Evolutionary conservation across 495 filamentous ascomycete species (phyloP).

Genomic region (Penicillium canariense): DNA sequence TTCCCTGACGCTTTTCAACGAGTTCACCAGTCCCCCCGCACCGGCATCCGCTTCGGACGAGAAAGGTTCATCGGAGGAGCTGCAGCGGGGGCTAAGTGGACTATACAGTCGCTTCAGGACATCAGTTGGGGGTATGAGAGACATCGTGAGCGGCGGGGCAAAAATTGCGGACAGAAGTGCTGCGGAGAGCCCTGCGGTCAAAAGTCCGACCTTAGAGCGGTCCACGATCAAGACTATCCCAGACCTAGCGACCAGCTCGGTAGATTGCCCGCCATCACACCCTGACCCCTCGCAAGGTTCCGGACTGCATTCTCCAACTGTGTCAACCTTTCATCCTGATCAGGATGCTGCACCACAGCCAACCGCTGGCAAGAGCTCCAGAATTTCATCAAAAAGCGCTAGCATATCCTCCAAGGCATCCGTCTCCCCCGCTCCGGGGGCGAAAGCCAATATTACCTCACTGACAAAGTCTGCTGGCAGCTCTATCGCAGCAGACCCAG

Average conservation of each 20-base stretch:
- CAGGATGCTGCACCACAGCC: slow-evolving; percentile 38
- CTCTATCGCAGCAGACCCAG: slow-evolving; percentile 35
- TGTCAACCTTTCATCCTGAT: slow-evolving; percentile 28
- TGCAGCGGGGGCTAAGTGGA: slow-evolving; percentile 81
- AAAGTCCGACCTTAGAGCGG: slow-evolving; percentile 29
- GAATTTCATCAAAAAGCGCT: slow-evolving; percentile 53
- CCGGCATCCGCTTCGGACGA: slow-evolving; percentile 55
- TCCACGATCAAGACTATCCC: slow-evolving; percentile 28
- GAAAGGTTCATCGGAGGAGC: slow-evolving; percentile 66
- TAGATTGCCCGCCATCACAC: slow-evolving; percentile 28
- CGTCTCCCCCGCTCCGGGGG: slow-evolving; percentile 39
- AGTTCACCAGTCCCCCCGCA: slow-evolving; percentile 58
- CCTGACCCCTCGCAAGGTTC: slow-evolving; percentile 38
- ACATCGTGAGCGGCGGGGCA: slow-evolving; percentile 46
- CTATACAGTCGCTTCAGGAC: slow-evolving; percentile 79
- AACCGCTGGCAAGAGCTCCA: slow-evolving; percentile 47
- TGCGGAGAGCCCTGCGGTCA: slow-evolving; percentile 23
- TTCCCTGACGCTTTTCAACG: slow-evolving; percentile 82
- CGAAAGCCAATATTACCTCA: slow-evolving; percentile 39
- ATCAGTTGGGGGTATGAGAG: slow-evolving; percentile 69
- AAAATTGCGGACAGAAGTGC: slow-evolving; percentile 37
- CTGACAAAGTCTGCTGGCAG: slow-evolving; percentile 47
- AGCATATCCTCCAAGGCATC: slow-evolving; percentile 54
- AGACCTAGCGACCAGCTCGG: slow-evolving; percentile 20
- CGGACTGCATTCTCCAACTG: slow-evolving; percentile 42